phyloP scores from a whole-genome alignment of 2,329 filamentous ascomycete species.

The Fusarium luffae region DNA sequence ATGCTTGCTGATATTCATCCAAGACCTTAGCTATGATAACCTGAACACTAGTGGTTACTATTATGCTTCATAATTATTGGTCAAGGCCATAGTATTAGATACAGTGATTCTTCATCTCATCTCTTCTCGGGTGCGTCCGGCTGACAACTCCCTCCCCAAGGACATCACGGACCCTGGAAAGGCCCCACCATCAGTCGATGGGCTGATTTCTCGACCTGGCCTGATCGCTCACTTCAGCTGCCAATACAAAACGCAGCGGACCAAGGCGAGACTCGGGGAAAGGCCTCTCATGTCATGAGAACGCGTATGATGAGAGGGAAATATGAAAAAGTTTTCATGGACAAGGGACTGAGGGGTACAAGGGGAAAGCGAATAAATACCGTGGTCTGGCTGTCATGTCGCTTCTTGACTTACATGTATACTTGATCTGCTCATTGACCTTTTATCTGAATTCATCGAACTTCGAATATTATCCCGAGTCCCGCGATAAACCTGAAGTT shows the following conservation, averaged over 20 bases:
- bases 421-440: constrained; percentile 13
- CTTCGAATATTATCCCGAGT: neutral
- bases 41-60: too few relatives aligned
- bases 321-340: constrained; percentile 18
- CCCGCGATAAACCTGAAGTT: neutral
- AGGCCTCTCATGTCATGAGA: constrained; percentile 26
- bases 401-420: constrained; percentile 18
- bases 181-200: constrained; percentile 47
- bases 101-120: neutral
- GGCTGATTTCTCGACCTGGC: constrained; percentile 46
- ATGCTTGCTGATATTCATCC: constrained; percentile 7
- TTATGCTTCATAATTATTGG: too few relatives aligned
- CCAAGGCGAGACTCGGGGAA: constrained; percentile 46
- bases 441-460: neutral
- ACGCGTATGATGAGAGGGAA: constrained; percentile 16
- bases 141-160: constrained; percentile 32
- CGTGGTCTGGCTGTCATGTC: constrained; percentile 8
- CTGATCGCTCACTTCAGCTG: constrained; percentile 44
- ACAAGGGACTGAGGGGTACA: constrained; percentile 26
- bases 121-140: constrained; percentile 43
- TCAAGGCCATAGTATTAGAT: accelerated
- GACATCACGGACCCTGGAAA: constrained; percentile 37
- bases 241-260: constrained; percentile 35
- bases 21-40: neutral
- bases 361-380: constrained; percentile 42